A percentile compares a stretch with the other conserved stretches of the same genome.
Evolutionary conservation across 2,329 filamentous ascomycete genomes (phyloP).

Genomic region (Graphilbum sp.): DNA sequence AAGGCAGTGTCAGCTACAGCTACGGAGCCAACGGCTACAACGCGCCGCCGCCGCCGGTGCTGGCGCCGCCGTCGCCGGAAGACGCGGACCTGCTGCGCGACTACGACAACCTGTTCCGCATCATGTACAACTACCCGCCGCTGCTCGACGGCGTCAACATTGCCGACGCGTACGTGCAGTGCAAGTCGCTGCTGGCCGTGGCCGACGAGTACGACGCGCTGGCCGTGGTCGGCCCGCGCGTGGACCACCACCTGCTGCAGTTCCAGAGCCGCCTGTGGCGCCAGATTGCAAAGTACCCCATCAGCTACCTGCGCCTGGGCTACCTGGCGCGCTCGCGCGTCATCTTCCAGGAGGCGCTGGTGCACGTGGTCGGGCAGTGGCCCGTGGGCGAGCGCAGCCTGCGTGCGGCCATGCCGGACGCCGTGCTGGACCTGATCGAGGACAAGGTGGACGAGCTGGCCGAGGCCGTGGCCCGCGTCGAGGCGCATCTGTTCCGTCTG

Average conservation of each 20-base stretch:
- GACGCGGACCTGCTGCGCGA: slow-evolving; percentile 70
- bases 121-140: slow-evolving; percentile 89
- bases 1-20: slow-evolving; percentile 19
- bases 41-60: slow-evolving; percentile 8
- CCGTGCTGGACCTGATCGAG: slow-evolving; percentile 77
- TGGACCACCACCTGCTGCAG: slow-evolving; percentile 85
- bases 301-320: slow-evolving; percentile 78
- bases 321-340: slow-evolving; percentile 72
- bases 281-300: slow-evolving; percentile 91
- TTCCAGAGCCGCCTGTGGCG: slow-evolving; percentile 88
- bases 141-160: slow-evolving; percentile 74
- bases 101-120: slow-evolving; percentile 89
- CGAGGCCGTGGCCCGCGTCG: slow-evolving; percentile 63
- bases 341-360: slow-evolving; percentile 73
- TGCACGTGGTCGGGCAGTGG: slow-evolving; percentile 93
- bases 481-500: slow-evolving; percentile 67
- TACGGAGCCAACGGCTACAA: not conserved
- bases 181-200: slow-evolving; percentile 72
- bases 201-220: slow-evolving; percentile 94
- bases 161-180: slow-evolving; percentile 82
- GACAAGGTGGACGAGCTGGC: slow-evolving; percentile 89
- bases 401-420: slow-evolving; percentile 52
- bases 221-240: slow-evolving; percentile 69
- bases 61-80: slow-evolving; percentile 33
- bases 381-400: slow-evolving; percentile 65